Conservation (phyloP, 192 early-diverging fungal genomes). For the Obelidium mucronatum region DNA sequence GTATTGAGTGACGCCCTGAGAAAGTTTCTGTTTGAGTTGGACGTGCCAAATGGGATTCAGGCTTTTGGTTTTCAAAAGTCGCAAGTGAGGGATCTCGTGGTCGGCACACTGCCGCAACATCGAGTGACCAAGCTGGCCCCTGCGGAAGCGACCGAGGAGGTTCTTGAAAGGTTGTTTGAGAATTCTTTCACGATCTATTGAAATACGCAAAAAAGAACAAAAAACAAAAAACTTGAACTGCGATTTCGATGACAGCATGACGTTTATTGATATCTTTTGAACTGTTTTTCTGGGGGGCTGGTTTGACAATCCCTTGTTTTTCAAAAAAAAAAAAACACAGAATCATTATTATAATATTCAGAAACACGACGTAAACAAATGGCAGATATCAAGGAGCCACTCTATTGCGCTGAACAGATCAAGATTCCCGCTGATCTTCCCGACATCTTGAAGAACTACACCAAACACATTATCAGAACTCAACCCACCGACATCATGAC, state of each 20-base stretch:
- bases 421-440: constrained; percentile 61
- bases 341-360: too few relatives aligned
- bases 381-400: constrained; percentile 38
- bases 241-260: too few relatives aligned
- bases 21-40: constrained; percentile 75
- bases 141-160: constrained; percentile 64
- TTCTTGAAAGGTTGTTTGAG: constrained; percentile 72
- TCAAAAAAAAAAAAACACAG: too few relatives aligned
- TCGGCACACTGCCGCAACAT: constrained; percentile 89
- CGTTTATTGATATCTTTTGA: too few relatives aligned
- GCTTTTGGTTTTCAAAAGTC: constrained; percentile 77
- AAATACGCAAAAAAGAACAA: too few relatives aligned
- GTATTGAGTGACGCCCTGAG: constrained; percentile 80
- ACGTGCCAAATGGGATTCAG: constrained; percentile 82
- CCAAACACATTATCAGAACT: constrained; percentile 56
- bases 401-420: constrained; percentile 64
- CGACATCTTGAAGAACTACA: constrained; percentile 62
- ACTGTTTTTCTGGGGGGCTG: too few relatives aligned
- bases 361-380: too few relatives aligned
- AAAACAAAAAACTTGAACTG: too few relatives aligned
- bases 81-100: constrained; percentile 76
- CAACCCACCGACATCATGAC: constrained; percentile 57
- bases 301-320: too few relatives aligned
- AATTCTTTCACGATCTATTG: constrained; percentile 50
- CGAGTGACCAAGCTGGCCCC: constrained; percentile 93